Evolutionary conservation across 176 grass and related monocot species (phyloP).

Genomic region (Rhipidocladum racemiflorum): DNA sequence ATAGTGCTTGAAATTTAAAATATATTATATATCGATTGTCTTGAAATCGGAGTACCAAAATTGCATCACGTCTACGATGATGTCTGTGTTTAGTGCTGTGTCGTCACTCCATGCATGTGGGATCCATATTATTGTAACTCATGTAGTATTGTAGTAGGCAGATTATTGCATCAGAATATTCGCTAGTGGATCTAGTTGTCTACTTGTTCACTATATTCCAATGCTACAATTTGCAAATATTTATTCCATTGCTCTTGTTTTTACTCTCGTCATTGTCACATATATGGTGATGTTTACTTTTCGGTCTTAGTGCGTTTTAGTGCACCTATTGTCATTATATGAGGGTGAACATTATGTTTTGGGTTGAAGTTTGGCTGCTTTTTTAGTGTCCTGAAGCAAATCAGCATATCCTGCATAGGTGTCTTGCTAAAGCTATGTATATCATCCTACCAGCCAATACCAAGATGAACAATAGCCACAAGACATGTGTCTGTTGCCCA

Average conservation of each 20-base stretch:
- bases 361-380: not conserved
- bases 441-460: not conserved
- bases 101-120: not conserved
- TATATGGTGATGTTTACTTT: not conserved
- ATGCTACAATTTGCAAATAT: not conserved
- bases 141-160: not conserved
- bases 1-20: not conserved
- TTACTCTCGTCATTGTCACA: not conserved
- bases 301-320: not conserved
- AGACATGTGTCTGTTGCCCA: slow-evolving; percentile 1
- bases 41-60: not conserved
- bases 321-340: not conserved
- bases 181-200: not conserved
- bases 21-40: not conserved
- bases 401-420: slow-evolving; percentile 21
- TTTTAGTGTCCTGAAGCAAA: slow-evolving; percentile 20
- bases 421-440: not conserved
- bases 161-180: slow-evolving; percentile 9
- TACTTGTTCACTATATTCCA: not conserved
- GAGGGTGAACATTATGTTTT: not conserved
- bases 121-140: not conserved
- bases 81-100: not conserved
- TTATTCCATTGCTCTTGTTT: not conserved
- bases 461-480: slow-evolving; percentile 3
- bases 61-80: not conserved